phyloP scores from a whole-genome alignment of 805 yeast species.

The Jamesozyma lodderae region DNA sequence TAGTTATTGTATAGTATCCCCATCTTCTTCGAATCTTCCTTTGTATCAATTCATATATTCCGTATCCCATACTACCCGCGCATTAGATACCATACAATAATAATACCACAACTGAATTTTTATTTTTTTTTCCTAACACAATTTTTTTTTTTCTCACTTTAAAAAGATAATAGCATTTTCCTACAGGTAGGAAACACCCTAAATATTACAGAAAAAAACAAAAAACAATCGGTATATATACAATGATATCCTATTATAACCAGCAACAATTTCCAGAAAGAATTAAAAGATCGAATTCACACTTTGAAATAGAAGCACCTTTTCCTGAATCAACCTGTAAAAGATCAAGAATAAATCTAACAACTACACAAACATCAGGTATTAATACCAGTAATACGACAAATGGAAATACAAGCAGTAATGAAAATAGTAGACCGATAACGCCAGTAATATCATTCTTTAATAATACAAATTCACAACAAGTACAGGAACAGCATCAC shows the following conservation, averaged over 20 bases:
- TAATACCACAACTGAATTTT: no score
- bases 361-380: no score
- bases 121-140: not conserved
- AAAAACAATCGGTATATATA: not conserved
- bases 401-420: not conserved
- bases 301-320: constrained; percentile 8
- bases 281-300: constrained; percentile 3
- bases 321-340: constrained; percentile 4
- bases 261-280: not conserved
- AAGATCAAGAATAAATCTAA: constrained; percentile 1
- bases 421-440: not conserved
- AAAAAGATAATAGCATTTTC: no score
- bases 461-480: not conserved
- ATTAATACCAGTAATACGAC: not conserved
- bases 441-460: constrained; percentile 1
- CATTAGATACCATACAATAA: no score
- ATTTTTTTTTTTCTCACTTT: no score
- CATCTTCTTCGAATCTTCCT: no score
- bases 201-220: no score
- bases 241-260: constrained; percentile 1
- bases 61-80: no score
- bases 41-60: no score
- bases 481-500: not conserved
- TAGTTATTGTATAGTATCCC: no score
- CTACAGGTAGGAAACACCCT: no score